phyloP scores from a whole-genome alignment of 805 yeast genomes.

The Lipomyces orientalis region DNA sequence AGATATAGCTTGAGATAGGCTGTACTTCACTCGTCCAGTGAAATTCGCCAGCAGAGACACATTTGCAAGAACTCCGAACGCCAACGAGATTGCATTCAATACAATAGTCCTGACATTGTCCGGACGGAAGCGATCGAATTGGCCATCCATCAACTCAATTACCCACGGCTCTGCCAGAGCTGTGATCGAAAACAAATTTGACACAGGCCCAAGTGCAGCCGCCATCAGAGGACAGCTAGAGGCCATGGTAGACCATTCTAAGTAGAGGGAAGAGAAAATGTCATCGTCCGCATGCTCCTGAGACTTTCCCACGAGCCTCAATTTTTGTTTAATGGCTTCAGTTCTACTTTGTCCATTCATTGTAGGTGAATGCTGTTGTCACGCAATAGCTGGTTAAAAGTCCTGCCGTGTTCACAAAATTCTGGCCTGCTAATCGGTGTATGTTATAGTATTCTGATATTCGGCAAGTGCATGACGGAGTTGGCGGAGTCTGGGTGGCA shows the following conservation, averaged over 20 bases:
- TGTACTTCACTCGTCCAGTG: slow-evolving; percentile 61
- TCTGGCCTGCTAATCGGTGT: background rate
- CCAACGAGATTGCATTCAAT: slow-evolving; percentile 67
- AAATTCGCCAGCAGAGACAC: slow-evolving; percentile 72
- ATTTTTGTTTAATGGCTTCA: background rate
- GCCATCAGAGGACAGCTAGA: slow-evolving; percentile 76
- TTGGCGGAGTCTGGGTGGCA: too few species aligned
- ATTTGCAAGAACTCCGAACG: slow-evolving; percentile 71
- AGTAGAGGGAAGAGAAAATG: background rate
- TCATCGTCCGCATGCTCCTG: background rate
- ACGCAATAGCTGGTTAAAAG: background rate
- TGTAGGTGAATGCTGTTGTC: background rate
- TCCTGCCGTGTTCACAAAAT: background rate
- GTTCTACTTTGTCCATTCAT: background rate
- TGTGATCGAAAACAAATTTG: slow-evolving; percentile 73
- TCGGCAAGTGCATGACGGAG: background rate
- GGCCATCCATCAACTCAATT: slow-evolving; percentile 14
- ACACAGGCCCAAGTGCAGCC: slow-evolving; percentile 79
- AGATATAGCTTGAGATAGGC: slow-evolving; percentile 65
- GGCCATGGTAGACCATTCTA: slow-evolving; percentile 66
- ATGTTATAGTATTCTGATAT: background rate
- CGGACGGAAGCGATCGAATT: background rate
- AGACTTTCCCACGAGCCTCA: background rate
- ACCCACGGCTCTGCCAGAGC: slow-evolving; percentile 78
- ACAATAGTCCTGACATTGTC: slow-evolving; percentile 55